Evolutionary conservation across 352 stramenopile species (phyloP).

Genomic region (Phytophthora pisi): DNA sequence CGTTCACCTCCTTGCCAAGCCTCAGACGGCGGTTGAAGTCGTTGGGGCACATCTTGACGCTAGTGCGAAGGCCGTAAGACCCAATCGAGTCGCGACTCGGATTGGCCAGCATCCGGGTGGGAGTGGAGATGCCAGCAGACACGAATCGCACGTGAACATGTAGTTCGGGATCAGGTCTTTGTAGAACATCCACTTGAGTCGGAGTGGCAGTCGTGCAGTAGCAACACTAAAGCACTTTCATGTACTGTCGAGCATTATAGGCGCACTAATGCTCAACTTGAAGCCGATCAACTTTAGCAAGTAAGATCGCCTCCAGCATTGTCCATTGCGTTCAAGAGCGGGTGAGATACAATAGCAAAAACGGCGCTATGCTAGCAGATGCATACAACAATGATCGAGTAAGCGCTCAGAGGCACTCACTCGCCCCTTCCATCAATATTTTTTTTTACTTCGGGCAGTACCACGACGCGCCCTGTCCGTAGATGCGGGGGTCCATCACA

Average conservation of each 20-base stretch:
- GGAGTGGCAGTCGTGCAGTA: conserved; percentile 52
- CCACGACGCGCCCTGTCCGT: conserved; percentile 83
- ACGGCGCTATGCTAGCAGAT: conserved; percentile 27
- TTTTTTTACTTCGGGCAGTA: conserved; percentile 54
- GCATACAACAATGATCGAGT: no score
- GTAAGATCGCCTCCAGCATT: no score
- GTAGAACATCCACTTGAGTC: conserved; percentile 76
- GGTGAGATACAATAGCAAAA: no score
- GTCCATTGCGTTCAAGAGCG: no score
- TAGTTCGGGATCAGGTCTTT: conserved; percentile 69
- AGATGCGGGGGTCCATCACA: conserved; percentile 60
- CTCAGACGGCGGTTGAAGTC: conserved; percentile 75
- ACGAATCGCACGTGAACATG: conserved; percentile 80
- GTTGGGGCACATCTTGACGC: conserved; percentile 61
- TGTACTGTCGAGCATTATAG: no score
- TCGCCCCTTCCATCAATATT: no score
- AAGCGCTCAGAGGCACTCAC: no score
- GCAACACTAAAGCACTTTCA: conserved; percentile 11
- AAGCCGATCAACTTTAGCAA: no score
- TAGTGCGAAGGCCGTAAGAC: conserved; percentile 78
- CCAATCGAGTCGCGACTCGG: conserved; percentile 55
- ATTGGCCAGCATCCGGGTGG: conserved; percentile 70
- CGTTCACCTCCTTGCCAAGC: conserved; percentile 50
- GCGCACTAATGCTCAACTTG: no score
- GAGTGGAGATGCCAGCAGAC: conserved; percentile 65